phyloP scores from a whole-genome alignment of 139 green algal species.

The Chlorella sp. region DNA sequence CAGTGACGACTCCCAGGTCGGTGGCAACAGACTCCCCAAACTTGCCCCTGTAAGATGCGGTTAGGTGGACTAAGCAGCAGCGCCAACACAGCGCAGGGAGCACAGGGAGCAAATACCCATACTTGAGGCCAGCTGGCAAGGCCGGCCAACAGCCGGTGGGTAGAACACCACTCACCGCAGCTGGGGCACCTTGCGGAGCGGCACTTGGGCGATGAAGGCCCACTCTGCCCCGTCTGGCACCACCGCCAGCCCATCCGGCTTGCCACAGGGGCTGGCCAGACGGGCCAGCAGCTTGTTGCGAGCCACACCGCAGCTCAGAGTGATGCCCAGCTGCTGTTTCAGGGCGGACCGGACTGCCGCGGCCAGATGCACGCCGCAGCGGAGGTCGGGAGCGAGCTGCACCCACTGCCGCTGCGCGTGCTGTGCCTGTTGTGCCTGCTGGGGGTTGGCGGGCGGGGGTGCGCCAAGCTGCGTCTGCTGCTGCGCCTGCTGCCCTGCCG shows the following conservation, averaged over 20 bases:
- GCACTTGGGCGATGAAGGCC: constrained; percentile 41
- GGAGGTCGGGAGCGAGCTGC: constrained; percentile 39
- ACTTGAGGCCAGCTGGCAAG: constrained; percentile 18
- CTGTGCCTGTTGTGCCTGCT: neutral
- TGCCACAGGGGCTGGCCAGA: constrained; percentile 56
- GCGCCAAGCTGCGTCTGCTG: neutral
- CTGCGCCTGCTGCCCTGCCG: neutral
- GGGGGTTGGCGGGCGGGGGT: neutral
- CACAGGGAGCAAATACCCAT: neutral
- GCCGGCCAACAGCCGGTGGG: neutral
- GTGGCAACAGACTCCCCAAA: constrained; percentile 41
- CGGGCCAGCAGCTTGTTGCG: constrained; percentile 60
- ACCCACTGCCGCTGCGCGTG: constrained; percentile 30
- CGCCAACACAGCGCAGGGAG: neutral
- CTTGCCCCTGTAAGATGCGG: constrained; percentile 47
- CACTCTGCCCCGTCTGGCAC: constrained; percentile 30
- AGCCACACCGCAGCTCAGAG: constrained; percentile 55
- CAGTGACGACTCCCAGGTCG: constrained; percentile 42
- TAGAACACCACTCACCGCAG: neutral
- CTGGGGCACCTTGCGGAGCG: constrained; percentile 44
- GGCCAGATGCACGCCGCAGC: constrained; percentile 42
- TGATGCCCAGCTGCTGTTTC: constrained; percentile 40
- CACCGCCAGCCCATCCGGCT: constrained; percentile 56
- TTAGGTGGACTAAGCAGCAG: too few relatives aligned
- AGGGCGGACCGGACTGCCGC: constrained; percentile 20